Conservation (phyloP, 257 asterid genomes). For the Petunia axillaris region DNA sequence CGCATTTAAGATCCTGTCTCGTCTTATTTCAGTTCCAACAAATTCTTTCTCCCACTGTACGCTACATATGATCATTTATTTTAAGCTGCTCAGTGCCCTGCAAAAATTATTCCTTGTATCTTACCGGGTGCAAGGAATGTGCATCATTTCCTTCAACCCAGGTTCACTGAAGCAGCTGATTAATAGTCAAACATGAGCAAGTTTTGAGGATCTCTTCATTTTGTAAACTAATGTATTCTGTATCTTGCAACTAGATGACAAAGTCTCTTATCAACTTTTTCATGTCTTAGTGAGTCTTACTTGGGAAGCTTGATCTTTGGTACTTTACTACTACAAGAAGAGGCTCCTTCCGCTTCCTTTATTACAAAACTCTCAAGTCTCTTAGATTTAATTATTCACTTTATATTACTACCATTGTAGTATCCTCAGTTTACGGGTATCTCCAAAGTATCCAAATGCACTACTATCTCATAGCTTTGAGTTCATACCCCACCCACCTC, state of each 20-base stretch:
- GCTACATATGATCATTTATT: background rate
- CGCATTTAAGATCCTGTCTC: background rate
- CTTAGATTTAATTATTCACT: background rate
- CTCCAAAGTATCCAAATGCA: background rate
- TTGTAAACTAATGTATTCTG: background rate
- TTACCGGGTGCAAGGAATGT: conserved; percentile 1
- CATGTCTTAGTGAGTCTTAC: background rate
- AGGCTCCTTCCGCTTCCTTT: background rate
- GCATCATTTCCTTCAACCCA: conserved; percentile 2
- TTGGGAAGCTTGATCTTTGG: background rate
- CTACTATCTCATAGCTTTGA: background rate
- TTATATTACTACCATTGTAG: background rate
- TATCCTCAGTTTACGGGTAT: background rate
- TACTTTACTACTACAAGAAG: background rate
- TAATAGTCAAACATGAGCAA: background rate
- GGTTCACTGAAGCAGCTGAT: conserved; percentile 5
- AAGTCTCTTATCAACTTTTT: background rate
- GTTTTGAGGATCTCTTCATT: background rate
- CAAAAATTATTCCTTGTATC: background rate
- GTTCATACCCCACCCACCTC: background rate
- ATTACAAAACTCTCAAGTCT: background rate
- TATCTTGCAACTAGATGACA: background rate
- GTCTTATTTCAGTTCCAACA: conserved; percentile 16
- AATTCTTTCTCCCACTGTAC: background rate
- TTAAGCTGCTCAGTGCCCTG: conserved; percentile 18